phyloP scores from a whole-genome alignment of 192 early-diverging fungal genomes.

The Mortierella claussenii region DNA sequence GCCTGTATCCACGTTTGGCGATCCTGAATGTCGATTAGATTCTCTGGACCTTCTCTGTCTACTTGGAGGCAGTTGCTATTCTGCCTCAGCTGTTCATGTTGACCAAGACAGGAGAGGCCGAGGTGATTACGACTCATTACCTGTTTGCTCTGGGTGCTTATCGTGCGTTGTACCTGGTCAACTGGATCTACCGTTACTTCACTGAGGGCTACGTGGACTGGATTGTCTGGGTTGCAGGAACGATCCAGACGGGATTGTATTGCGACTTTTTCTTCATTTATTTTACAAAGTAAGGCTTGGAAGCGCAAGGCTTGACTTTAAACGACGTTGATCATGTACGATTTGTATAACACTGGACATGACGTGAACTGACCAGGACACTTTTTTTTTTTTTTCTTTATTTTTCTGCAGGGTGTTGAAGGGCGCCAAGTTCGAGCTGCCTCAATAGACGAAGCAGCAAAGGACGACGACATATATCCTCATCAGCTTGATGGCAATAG shows the following conservation, averaged over 20 bases:
- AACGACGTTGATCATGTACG: too few species aligned
- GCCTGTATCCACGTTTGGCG: not conserved
- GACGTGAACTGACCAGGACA: too few species aligned
- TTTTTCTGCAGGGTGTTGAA: constrained; percentile 66
- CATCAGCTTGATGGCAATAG: not conserved
- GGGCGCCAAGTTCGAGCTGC: constrained; percentile 78
- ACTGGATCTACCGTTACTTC: constrained; percentile 96
- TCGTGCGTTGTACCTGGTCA: constrained; percentile 66
- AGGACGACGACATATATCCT: not conserved
- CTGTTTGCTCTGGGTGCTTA: constrained; percentile 93
- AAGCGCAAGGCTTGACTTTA: too few species aligned
- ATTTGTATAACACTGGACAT: too few species aligned
- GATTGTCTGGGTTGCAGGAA: constrained; percentile 90
- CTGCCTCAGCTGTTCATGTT: constrained; percentile 98
- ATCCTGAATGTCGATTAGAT: too few species aligned
- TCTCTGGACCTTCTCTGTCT: constrained; percentile 97
- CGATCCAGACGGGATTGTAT: constrained; percentile 95
- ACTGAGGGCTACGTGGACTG: constrained; percentile 80
- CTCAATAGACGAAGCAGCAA: constrained; percentile 49
- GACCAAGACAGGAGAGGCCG: constrained; percentile 96
- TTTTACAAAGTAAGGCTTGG: constrained; percentile 75
- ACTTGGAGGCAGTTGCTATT: constrained; percentile 96
- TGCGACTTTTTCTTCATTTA: constrained; percentile 99
- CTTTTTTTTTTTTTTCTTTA: not conserved
- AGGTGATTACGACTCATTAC: constrained; percentile 99